Evolutionary conservation across 164 flowering plant species (phyloP).

Genomic region (Echeveria elegans): DNA sequence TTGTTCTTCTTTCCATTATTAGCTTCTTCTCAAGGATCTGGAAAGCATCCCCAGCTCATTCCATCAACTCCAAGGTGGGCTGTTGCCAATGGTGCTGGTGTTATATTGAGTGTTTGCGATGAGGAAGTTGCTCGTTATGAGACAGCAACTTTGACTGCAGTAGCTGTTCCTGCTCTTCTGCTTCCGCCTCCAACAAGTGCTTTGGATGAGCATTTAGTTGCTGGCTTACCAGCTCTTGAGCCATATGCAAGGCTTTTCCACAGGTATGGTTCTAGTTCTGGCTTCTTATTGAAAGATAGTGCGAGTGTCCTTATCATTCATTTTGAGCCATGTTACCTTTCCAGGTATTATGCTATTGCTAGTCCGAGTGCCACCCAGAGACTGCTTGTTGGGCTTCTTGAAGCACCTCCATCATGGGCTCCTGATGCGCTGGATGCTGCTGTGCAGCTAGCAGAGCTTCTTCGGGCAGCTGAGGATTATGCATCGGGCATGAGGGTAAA

Average conservation of each 20-base stretch:
- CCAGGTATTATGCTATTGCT: conserved; percentile 89
- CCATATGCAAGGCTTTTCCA: conserved; percentile 97
- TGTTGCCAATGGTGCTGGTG: conserved; percentile 98
- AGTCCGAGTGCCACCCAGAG: conserved; percentile 97
- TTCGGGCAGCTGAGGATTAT: conserved; percentile 95
- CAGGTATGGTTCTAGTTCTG: conserved; percentile 32
- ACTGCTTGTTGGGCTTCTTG: conserved; percentile 88
- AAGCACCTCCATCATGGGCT: conserved; percentile 99
- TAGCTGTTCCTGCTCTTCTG: conserved; percentile 91
- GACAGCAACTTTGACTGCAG: conserved; percentile 91
- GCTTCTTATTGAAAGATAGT: not conserved
- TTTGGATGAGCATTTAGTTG: conserved; percentile 91
- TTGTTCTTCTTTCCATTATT: not conserved
- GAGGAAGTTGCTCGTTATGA: conserved; percentile 94
- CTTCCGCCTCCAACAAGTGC: conserved; percentile 96
- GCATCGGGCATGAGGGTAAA: conserved; percentile 91
- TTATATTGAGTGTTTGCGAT: conserved; percentile 90
- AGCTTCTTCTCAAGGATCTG: conserved; percentile 66
- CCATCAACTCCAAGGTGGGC: conserved; percentile 99
- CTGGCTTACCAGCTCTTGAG: conserved; percentile 94
- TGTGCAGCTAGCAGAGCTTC: conserved; percentile 95
- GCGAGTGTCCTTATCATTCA: not conserved
- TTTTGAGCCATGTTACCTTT: conserved; percentile 3
- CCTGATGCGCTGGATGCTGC: conserved; percentile 99
- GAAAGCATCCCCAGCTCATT: conserved; percentile 95